Evolutionary conservation across 345 rosid species (phyloP), one percentile per base, ranked within the genome.

Genomic region (Luvunga scandens): DNA sequence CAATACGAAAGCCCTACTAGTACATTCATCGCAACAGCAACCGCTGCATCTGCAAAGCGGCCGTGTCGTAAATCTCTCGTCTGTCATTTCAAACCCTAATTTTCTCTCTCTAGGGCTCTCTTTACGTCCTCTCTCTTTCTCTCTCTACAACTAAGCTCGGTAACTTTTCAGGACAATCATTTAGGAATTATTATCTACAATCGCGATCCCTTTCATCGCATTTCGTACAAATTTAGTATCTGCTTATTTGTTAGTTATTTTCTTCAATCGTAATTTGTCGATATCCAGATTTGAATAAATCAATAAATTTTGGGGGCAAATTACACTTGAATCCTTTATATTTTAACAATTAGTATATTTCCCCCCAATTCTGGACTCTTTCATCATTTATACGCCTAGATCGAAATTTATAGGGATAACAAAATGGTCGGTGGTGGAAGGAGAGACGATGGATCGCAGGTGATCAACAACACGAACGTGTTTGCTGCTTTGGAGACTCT

Each of bases 401-500:
- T 31, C 61, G 27, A 24, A 16, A 30, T 24, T 63, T 53, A 22
- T 48, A 56, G 25, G 62, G 67, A 55, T 30, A 70, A 55, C 65
- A 81, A 77, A 76, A 82, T 87, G 84, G 88, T 81, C 81, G 88
- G 81, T 66, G 93, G 89, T 59, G 86, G 88, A 69, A 84, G 80
- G 82, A 85, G 87, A 84, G 86, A 79, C 19, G 91, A 88, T 7
- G 93, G 88, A 72, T 86, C 90, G 73, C 73, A 82, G 66, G 84
- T 79, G 83, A 87, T 86, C 42, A 87, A 85, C 83, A 89, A 79
- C 68, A 88, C 85, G 21, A 89, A 89, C 69, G 90, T 88, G 82
- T 89, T 89, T 69, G 91, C 91, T 2, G 93, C 93, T 59, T 81
- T 89, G 76, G 89, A 81, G 22, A 87, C 86, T 81, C 84, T 87